These are phyloP conservation scores for Termitomyces sp. DNA, from an alignment of 768 basidiomycete genomes.

Conservation along the genomic window DNA sequence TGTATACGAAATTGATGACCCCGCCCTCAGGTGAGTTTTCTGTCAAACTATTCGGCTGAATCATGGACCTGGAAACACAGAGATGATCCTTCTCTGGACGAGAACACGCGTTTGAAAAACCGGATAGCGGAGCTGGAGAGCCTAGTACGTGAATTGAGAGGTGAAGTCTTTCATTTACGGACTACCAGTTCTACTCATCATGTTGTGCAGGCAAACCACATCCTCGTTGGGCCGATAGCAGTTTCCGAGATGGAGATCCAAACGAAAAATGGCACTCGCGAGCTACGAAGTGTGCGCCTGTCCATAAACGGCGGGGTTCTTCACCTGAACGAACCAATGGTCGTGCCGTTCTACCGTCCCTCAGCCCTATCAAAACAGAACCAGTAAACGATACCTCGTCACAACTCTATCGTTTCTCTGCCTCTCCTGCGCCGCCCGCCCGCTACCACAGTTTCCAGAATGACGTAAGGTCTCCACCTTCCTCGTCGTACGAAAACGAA, in stretches of 20 bases:
- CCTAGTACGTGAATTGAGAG: conserved; percentile 83
- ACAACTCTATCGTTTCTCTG: conserved; percentile 67
- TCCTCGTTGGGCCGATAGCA: conserved; percentile 80
- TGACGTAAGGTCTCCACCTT: conserved; percentile 35
- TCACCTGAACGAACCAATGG: conserved; percentile 34
- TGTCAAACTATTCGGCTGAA: not conserved
- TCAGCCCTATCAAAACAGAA: conserved; percentile 70
- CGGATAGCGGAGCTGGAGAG: conserved; percentile 92
- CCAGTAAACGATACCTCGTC: conserved; percentile 45
- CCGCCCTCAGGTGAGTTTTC: conserved; percentile 59
- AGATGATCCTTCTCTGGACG: conserved; percentile 85
- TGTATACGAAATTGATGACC: conserved; percentile 93
- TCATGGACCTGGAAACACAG: conserved; percentile 30
- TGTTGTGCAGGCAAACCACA: conserved; percentile 68
- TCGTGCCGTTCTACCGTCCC: conserved; percentile 38
- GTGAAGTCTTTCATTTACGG: conserved; percentile 30
- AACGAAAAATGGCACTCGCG: conserved; percentile 87
- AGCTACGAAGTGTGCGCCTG: conserved; percentile 61
- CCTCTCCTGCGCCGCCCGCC: conserved; percentile 52
- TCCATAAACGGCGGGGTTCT: conserved; percentile 36
- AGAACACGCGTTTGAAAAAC: conserved; percentile 79
- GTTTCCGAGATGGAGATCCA: conserved; percentile 75
- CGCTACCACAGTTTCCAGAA: conserved; percentile 51
- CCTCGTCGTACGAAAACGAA: conserved; percentile 34
- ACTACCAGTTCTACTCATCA: conserved; percentile 8